Base-by-base conservation (phyloP, 441 rosid genomes). In the Adansonia gregorii region DNA sequence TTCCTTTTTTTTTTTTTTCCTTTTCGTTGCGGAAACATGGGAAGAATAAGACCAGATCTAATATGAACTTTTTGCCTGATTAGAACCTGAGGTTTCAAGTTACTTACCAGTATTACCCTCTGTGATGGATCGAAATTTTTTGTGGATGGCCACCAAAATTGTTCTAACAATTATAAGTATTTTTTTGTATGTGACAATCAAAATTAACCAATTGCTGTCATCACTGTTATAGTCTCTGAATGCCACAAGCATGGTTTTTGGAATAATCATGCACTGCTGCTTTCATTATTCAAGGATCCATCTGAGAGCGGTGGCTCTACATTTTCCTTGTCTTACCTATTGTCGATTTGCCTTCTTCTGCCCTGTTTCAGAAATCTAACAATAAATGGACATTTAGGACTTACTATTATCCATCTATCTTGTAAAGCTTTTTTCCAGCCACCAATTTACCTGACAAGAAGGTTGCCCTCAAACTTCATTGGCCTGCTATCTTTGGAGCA, bases 61-160 rank as follows among this genome's bases (percentile, higher is more conserved):
- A 35, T 63, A 27, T 45, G 58, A 24, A 15, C n/a, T 61, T 61
- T 46, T 74, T 63, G 58, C 70, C 56, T 63, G 67, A 15, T 60
- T 74, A 24, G 15, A 45, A 22, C 20, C 15, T 31, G 55, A 59
- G 55, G 41, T 59, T 74, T 60, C 46, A 22, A 74, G 12, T 74
- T 15, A 59, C 76, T 46, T 72, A 35, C 17, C 39, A 55, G 41
- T 48, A n/a, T 66, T 66, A 24, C 8, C 14, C n/a, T 24, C 8
- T 22, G 41, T 22, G 49, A 39, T n/a, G 22, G 22, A n/a, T 41
- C 0, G 1, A 41, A 39, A 66, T 41, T 66, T 8, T 0, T 19
- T 8, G 14, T 15, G 49, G 14, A 41, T 8, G 1, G 70, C 41
- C n/a, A 11, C n/a, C n/a, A 1, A 11, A 7, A 27, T 61, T 59